Evolutionary conservation across 192 early-diverging fungal genomes (phyloP).

Genomic region (Entomortierella beljakovae): DNA sequence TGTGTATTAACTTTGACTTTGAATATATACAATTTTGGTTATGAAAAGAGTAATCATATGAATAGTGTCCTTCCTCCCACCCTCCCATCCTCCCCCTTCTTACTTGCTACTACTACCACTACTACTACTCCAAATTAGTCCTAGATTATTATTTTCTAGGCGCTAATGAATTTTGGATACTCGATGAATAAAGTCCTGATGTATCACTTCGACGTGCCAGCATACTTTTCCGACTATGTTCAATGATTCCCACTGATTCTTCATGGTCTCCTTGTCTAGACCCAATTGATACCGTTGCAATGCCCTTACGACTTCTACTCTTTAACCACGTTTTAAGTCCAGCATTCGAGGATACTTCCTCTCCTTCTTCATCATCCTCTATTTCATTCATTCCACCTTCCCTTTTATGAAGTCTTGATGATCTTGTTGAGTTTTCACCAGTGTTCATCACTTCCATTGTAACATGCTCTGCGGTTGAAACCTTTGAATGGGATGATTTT

Average conservation of each 20-base stretch:
- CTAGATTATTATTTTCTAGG: too few species aligned
- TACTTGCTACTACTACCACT: background rate
- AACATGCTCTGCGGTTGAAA: constrained; percentile 7
- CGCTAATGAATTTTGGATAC: constrained; percentile 7
- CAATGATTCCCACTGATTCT: constrained; percentile 44
- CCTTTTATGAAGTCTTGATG: too few species aligned
- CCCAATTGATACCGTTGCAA: constrained; percentile 12
- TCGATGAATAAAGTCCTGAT: constrained; percentile 20
- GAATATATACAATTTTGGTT: too few species aligned
- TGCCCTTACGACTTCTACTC: constrained; percentile 22
- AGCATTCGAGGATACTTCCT: constrained; percentile 11
- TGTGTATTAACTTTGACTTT: too few species aligned
- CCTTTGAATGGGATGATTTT: constrained; percentile 29
- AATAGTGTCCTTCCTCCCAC: too few species aligned
- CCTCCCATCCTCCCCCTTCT: background rate
- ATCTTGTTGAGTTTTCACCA: too few species aligned
- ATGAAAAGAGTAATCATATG: too few species aligned
- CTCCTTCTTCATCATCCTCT: constrained; percentile 11
- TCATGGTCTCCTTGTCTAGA: constrained; percentile 16
- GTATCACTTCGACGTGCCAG: constrained; percentile 32
- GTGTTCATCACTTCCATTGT: background rate
- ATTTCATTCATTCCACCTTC: background rate
- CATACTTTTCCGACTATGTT: constrained; percentile 44
- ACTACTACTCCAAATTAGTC: background rate
- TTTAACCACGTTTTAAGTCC: constrained; percentile 30